Conservation (phyloP, 2,329 filamentous ascomycete genomes). For the Verruconis gallopava region DNA sequence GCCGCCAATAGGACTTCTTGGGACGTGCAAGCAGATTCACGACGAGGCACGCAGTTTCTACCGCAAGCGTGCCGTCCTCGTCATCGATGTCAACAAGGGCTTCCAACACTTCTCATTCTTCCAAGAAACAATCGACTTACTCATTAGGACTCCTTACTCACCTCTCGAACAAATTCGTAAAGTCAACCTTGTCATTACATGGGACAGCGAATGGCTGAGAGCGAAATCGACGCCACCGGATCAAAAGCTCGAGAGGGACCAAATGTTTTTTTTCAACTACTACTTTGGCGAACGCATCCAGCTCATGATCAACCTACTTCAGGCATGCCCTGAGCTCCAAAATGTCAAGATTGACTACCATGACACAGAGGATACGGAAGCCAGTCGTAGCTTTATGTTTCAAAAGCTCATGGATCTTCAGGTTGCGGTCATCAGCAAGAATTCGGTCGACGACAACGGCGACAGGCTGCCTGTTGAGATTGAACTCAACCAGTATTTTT, state of each 20-base stretch:
- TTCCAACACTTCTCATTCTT: constrained; percentile 7
- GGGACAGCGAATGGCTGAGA: constrained; percentile 9
- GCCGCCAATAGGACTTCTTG: constrained; percentile 7
- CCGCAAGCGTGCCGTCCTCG: constrained; percentile 1
- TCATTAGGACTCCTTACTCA: constrained; percentile 3
- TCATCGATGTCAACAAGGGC: not conserved
- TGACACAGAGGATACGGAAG: constrained; percentile 3
- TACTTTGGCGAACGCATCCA: constrained; percentile 4
- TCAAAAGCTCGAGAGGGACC: not conserved
- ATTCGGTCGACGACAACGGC: constrained; percentile 3
- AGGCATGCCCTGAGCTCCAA: constrained; percentile 1
- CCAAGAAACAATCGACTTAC: constrained; percentile 5
- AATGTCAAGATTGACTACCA: constrained; percentile 2
- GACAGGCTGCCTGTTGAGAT: not conserved
- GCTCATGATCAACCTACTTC: not conserved
- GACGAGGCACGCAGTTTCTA: constrained; percentile 2
- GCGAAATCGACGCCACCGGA: constrained; percentile 1
- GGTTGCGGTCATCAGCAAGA: not conserved
- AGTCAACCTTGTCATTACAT: constrained; percentile 3
- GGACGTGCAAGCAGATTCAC: constrained; percentile 4
- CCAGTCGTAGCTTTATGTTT: constrained; percentile 1
- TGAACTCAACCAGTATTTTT: constrained; percentile 1
- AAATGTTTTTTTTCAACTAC: not conserved
- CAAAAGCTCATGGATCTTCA: not conserved
- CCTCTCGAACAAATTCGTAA: constrained; percentile 7